Evolutionary conservation across 2,329 filamentous ascomycete genomes (phyloP).

Genomic region (Saccharata proteae): DNA sequence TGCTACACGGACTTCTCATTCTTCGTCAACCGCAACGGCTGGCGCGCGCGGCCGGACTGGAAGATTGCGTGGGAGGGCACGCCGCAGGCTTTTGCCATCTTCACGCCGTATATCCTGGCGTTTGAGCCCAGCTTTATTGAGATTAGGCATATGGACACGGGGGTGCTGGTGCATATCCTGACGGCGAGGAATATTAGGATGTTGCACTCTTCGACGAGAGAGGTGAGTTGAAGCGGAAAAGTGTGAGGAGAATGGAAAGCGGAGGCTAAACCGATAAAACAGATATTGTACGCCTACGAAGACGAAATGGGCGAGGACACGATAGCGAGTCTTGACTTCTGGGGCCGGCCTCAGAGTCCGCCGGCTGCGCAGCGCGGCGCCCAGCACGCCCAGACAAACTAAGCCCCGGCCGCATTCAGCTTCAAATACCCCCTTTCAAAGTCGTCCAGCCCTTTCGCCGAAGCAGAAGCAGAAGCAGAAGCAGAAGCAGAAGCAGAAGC

Average conservation of each 20-base stretch:
- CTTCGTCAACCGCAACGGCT: constrained; percentile 97
- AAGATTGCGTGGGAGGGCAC: constrained; percentile 94
- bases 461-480: too few relatives aligned
- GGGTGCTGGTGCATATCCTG: constrained; percentile 83
- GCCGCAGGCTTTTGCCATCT: constrained; percentile 83
- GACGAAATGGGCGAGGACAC: constrained; percentile 89
- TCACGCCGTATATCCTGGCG: constrained; percentile 91
- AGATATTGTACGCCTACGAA: constrained; percentile 98
- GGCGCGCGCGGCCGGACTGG: constrained; percentile 93
- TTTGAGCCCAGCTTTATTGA: constrained; percentile 98
- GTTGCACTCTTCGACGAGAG: constrained; percentile 92
- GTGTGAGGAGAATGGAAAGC: too few relatives aligned
- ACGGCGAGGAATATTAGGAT: constrained; percentile 95
- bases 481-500: too few relatives aligned
- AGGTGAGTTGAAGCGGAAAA: constrained; percentile 66
- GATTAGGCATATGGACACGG: constrained; percentile 87
- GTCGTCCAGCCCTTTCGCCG: too few relatives aligned
- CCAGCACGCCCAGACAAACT: too few relatives aligned
- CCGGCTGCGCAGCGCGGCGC: constrained; percentile 2
- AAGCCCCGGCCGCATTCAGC: too few relatives aligned
- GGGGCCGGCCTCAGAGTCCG: constrained; percentile 39
- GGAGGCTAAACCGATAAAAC: too few relatives aligned
- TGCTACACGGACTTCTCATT: constrained; percentile 99
- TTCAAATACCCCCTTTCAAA: too few relatives aligned
- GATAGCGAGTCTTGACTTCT: constrained; percentile 92